Evolutionary conservation across 805 yeast species (phyloP), one percentile per base, ranked within the genome.

Genomic region (Cyberlindnera nakhonratchasimensis): DNA sequence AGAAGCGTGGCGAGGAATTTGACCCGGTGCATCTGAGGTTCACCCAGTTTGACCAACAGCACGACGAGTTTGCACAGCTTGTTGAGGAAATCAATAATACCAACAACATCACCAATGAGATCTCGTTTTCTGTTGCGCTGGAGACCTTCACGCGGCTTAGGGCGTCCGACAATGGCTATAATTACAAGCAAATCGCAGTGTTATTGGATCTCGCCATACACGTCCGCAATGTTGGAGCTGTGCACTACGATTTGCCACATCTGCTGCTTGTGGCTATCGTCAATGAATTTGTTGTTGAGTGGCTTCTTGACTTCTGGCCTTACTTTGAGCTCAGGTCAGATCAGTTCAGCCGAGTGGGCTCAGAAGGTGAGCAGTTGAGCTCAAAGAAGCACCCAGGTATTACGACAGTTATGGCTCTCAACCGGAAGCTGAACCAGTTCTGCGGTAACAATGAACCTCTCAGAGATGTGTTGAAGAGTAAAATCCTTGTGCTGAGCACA

Each of bases 241-340:
- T 49, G 11, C 38, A 34, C 11, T 26, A 29, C 18, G 53, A 55
- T 31, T 14, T 52, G 23, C 50, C 53, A 4, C 38, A 49, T 16
- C 28, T 46, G 22, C 25, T 56, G 14, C 13, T 50, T 5, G 26
- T 29, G 3, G 17, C 21, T 1, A 18, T 51, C 4, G 24, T 57
- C 12, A 40, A 23, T 3, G 48, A 39, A 12, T 25, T 44, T 2
- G 26, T 51, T 3, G 40, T 40, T 2, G 45, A 45, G 6, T 46
- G 51, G 52, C 37, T 56, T 2, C 26, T 57, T 9, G 29, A 31
- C 10, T 55, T 57, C 25, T 56, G 57, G 58, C 32, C 51, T 0
- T 56, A 30, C 30, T 40, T 57, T n/a, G 44, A 53, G 3, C 10
- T 14, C 6, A 41, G 62, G 35, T 35, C 30, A 6, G 25, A 41